Percentiles rank a stretch among this genome's conserved stretches.
phyloP scores from a whole-genome alignment of 352 stramenopile species.

The Phytophthora podocarpi region DNA sequence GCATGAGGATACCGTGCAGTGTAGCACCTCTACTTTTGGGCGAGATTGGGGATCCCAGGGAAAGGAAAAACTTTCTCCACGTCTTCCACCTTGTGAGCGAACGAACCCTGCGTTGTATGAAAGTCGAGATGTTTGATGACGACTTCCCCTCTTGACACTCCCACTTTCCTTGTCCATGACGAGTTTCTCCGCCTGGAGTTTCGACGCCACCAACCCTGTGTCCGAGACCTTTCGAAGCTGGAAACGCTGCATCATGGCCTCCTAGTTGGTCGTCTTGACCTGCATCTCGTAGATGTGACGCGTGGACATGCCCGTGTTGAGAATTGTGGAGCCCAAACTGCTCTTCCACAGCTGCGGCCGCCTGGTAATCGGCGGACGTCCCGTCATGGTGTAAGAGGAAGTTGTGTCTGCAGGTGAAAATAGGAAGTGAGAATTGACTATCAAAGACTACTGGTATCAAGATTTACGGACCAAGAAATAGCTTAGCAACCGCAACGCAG shows the following conservation, averaged over 20 bases:
- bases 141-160: slow-evolving; percentile 12
- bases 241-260: slow-evolving; percentile 37
- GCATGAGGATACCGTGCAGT: neutral
- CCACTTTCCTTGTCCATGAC: slow-evolving; percentile 13
- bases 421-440: too few species aligned
- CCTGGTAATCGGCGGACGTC: neutral
- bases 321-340: neutral
- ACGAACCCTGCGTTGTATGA: too few species aligned
- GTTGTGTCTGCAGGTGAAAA: too few species aligned
- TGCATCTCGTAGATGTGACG: slow-evolving; percentile 15
- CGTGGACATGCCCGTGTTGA: too few species aligned
- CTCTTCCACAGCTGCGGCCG: neutral
- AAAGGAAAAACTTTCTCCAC: too few species aligned
- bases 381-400: too few species aligned
- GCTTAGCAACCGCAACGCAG: too few species aligned
- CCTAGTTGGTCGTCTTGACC: slow-evolving; percentile 4
- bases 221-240: slow-evolving; percentile 26
- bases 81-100: too few species aligned
- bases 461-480: too few species aligned
- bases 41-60: slow-evolving; percentile 7
- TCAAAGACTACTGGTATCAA: too few species aligned
- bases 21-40: slow-evolving; percentile 10
- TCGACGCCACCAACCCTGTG: slow-evolving; percentile 30
- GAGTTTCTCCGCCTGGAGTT: slow-evolving; percentile 19
- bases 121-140: too few species aligned